Percentiles rank a stretch among this genome's conserved stretches.
Evolutionary conservation across 202 grass and related monocot genomes (phyloP).

Genomic region (Bolboschoenoplectus hybrid): DNA sequence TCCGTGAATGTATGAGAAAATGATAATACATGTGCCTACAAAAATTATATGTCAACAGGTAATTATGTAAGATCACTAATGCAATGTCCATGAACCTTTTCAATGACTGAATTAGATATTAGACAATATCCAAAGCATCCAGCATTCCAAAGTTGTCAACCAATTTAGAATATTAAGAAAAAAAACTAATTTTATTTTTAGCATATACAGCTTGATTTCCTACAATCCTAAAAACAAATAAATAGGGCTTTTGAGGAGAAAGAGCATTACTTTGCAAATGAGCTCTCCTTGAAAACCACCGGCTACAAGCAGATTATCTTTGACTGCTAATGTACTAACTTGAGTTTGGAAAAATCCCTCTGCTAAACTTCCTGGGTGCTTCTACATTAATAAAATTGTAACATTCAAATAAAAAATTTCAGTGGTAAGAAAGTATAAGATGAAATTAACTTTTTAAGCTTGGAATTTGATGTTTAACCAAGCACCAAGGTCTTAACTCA

Average conservation of each 20-base stretch:
- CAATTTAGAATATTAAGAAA: constrained; percentile 14
- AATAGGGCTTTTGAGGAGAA: not conserved
- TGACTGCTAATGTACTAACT: constrained; percentile 91
- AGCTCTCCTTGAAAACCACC: constrained; percentile 98
- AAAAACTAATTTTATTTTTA: constrained; percentile 6
- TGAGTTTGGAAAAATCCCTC: constrained; percentile 97
- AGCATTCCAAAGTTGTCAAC: not conserved
- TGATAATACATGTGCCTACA: constrained; percentile 13
- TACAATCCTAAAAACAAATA: constrained; percentile 24
- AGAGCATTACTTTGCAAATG: constrained; percentile 83
- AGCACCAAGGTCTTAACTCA: not conserved
- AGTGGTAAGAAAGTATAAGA: constrained; percentile 23
- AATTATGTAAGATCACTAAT: constrained; percentile 30
- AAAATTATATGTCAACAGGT: constrained; percentile 1
- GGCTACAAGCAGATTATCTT: constrained; percentile 86
- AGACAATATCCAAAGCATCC: not conserved
- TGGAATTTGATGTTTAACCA: constrained; percentile 26
- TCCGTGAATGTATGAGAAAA: not conserved
- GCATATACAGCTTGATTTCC: not conserved
- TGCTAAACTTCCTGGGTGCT: constrained; percentile 79
- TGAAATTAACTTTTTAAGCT: not conserved
- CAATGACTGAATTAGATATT: constrained; percentile 24
- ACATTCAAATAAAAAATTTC: not conserved
- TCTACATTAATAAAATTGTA: constrained; percentile 57
- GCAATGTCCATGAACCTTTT: not conserved